Conservation (phyloP, 345 rosid genomes). For the Euphorbia pulcherrima region DNA sequence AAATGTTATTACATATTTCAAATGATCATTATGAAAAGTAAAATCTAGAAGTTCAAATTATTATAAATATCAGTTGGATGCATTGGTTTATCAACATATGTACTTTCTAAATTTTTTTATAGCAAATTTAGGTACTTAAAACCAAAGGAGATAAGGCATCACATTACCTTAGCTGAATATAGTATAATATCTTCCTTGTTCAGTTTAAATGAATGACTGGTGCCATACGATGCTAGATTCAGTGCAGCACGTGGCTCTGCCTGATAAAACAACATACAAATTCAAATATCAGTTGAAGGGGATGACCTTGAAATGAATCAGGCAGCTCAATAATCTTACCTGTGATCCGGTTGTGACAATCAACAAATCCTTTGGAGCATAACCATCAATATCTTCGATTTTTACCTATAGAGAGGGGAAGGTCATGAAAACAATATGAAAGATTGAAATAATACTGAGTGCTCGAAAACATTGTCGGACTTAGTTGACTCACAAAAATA, state of each 20-base stretch:
- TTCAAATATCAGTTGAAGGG: constrained; percentile 31
- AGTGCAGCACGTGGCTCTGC: constrained; percentile 98
- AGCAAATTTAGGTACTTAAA: not conserved
- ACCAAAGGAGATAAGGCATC: not conserved
- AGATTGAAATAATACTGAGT: not conserved
- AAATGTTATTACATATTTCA: no score
- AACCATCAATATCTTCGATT: constrained; percentile 91
- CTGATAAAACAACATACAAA: constrained; percentile 47
- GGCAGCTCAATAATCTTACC: constrained; percentile 46
- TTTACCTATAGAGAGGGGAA: constrained; percentile 52
- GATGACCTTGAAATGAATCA: not conserved
- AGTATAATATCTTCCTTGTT: constrained; percentile 78
- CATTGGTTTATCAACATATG: not conserved
- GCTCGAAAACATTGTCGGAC: no score
- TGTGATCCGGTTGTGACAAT: constrained; percentile 98
- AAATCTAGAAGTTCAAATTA: not conserved
- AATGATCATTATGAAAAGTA: not conserved
- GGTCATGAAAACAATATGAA: no score
- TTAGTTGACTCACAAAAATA: no score
- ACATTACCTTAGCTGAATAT: constrained; percentile 87
- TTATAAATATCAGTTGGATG: not conserved
- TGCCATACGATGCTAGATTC: constrained; percentile 95
- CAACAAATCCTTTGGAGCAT: constrained; percentile 90
- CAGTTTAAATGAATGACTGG: constrained; percentile 81
- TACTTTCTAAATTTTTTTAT: not conserved